Percentiles rank a stretch among this genome's conserved stretches.
phyloP scores from a whole-genome alignment of 1,284 basidiomycete genomes.

The Pholiota adiposa region DNA sequence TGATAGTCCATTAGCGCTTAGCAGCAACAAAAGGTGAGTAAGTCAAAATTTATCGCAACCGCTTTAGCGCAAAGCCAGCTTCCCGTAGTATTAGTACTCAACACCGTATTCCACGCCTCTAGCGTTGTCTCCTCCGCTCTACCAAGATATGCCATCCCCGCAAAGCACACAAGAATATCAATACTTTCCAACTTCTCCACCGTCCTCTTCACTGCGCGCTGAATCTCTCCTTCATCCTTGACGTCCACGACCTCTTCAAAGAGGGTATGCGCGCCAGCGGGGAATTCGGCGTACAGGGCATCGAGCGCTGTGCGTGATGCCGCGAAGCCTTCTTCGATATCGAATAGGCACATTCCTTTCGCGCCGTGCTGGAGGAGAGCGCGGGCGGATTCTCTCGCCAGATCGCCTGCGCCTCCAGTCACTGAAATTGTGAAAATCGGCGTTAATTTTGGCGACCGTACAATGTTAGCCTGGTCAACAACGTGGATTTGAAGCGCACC shows the following conservation, averaged over 20 bases:
- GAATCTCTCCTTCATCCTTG: conserved; percentile 34
- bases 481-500: no score
- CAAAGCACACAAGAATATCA: conserved; percentile 44
- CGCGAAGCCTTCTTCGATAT: conserved; percentile 29
- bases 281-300: conserved; percentile 36
- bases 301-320: conserved; percentile 28
- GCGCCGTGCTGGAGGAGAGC: conserved; percentile 47
- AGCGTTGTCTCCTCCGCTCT: conserved; percentile 34
- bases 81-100: conserved; percentile 48
- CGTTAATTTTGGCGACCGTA: not conserved
- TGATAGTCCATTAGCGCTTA: not conserved
- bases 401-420: conserved; percentile 44
- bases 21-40: not conserved
- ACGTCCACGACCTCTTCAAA: conserved; percentile 41
- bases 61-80: conserved; percentile 47
- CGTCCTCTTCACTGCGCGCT: conserved; percentile 31
- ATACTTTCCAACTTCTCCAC: conserved; percentile 35
- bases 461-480: no score
- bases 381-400: conserved; percentile 38
- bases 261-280: conserved; percentile 33
- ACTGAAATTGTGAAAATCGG: conserved; percentile 28
- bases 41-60: conserved; percentile 39
- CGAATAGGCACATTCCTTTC: conserved; percentile 43
- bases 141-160: conserved; percentile 39
- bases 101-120: conserved; percentile 38